Evolutionary conservation across 1,284 basidiomycete genomes (phyloP).

Genomic region (Kwoniella shivajii): DNA sequence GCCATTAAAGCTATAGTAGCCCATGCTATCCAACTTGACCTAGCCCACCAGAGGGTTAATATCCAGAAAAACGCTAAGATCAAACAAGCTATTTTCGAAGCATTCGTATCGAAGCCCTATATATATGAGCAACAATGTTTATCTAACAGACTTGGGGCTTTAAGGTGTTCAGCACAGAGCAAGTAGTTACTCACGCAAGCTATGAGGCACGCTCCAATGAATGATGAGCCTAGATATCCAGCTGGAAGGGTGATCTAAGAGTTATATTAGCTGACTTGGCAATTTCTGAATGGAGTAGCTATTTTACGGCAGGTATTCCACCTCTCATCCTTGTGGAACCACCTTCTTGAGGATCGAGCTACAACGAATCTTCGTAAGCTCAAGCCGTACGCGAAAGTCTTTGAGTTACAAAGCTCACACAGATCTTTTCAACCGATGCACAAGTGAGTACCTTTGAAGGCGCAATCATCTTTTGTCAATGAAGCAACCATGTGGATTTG

Average conservation of each 20-base stretch:
- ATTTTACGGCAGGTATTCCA: constrained; percentile 79
- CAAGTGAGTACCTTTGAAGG: constrained; percentile 70
- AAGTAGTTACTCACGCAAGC: constrained; percentile 63
- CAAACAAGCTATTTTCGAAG: constrained; percentile 84
- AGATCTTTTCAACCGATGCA: constrained; percentile 81
- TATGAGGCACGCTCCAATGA: constrained; percentile 87
- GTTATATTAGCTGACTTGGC: background rate
- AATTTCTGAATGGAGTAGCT: background rate
- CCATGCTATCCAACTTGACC: constrained; percentile 67
- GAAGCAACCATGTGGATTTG: background rate
- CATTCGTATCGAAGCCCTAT: constrained; percentile 81
- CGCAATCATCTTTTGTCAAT: constrained; percentile 39
- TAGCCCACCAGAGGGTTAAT: constrained; percentile 86
- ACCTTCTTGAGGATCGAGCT: constrained; percentile 72
- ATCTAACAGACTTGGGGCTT: background rate
- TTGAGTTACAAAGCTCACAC: constrained; percentile 57
- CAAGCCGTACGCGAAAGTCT: too few relatives aligned
- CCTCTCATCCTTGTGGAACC: constrained; percentile 92
- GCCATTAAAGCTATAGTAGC: constrained; percentile 49
- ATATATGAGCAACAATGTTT: background rate
- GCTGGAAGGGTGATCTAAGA: constrained; percentile 62
- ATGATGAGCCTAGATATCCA: constrained; percentile 86
- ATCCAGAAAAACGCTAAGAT: constrained; percentile 83
- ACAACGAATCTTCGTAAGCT: constrained; percentile 19
- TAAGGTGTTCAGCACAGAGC: background rate